These are phyloP conservation scores for Wickerhamiella pararugosa DNA, from an alignment of 1,139 yeast genomes.

Conservation along the genomic window DNA sequence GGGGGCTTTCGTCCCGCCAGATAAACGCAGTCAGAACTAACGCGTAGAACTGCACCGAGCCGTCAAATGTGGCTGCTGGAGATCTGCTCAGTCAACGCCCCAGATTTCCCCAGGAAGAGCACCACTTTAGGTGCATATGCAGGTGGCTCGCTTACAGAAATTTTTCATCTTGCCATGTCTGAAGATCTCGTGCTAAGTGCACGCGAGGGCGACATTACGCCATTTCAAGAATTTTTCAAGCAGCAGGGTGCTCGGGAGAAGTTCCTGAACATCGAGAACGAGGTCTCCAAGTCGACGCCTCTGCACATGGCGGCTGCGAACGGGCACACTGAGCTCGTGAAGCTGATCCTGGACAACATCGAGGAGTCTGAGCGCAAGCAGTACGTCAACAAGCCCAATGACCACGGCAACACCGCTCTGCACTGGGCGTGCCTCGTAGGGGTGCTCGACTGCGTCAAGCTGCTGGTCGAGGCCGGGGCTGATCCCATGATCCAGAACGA, in stretches of 20 bases:
- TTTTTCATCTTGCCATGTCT: conserved; percentile 5
- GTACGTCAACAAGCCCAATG: conserved; percentile 47
- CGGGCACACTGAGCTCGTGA: conserved; percentile 62
- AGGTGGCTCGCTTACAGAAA: not conserved
- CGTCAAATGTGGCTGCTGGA: not conserved
- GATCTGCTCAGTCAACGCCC: not conserved
- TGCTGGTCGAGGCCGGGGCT: conserved; percentile 60
- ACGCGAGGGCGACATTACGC: conserved; percentile 72
- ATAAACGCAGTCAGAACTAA: not conserved
- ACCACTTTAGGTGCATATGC: not conserved
- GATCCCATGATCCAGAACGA: conserved; percentile 68
- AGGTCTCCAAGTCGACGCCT: conserved; percentile 53
- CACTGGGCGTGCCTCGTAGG: conserved; percentile 96
- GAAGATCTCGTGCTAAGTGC: conserved; percentile 53
- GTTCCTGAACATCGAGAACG: conserved; percentile 42
- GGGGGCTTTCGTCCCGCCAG: too few relatives aligned
- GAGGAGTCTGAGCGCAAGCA: conserved; percentile 27
- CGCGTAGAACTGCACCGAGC: not conserved
- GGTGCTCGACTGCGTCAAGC: conserved; percentile 53
- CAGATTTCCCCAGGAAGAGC: not conserved
- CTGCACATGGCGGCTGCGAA: conserved; percentile 93
- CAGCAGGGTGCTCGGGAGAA: conserved; percentile 14
- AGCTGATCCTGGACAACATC: conserved; percentile 41
- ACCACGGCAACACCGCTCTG: conserved; percentile 78
- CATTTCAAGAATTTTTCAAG: conserved; percentile 50